phyloP scores from a whole-genome alignment of 164 flowering plant genomes.

The Tinospora cordifolia region DNA sequence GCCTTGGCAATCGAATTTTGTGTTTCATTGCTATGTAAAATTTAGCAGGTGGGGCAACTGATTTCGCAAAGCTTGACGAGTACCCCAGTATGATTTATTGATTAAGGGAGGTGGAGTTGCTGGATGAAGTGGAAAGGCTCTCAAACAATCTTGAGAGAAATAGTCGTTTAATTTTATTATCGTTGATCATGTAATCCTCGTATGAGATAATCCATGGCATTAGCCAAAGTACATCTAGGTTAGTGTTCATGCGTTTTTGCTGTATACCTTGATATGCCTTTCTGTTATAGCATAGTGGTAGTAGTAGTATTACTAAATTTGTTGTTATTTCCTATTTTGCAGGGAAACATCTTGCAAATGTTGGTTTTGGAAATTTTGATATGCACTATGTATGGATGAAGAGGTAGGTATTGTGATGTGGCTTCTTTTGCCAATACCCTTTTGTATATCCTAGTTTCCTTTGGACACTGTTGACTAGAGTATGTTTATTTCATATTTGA shows the following conservation, averaged over 20 bases:
- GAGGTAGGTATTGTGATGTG: slow-evolving; percentile 3
- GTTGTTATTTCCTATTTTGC: slow-evolving; percentile 6
- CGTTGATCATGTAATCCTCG: slow-evolving; percentile 24
- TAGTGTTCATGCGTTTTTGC: not conserved
- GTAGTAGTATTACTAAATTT: not conserved
- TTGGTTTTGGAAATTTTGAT: slow-evolving; percentile 23
- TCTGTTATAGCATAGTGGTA: no score
- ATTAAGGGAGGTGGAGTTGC: slow-evolving; percentile 16
- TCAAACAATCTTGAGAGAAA: slow-evolving; percentile 23
- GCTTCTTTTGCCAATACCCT: not conserved
- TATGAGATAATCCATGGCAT: slow-evolving; percentile 29
- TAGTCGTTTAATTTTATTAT: slow-evolving; percentile 20
- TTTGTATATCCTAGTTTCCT: not conserved
- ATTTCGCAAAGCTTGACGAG: slow-evolving; percentile 29
- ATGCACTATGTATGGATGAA: slow-evolving; percentile 16
- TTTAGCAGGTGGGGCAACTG: slow-evolving; percentile 29
- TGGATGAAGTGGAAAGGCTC: slow-evolving; percentile 26
- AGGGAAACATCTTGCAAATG: slow-evolving; percentile 33
- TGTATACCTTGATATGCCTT: not conserved
- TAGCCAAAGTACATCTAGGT: not conserved
- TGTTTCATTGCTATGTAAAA: slow-evolving; percentile 10
- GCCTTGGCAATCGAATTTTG: not conserved
- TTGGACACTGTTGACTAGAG: not conserved
- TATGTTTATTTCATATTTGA: not conserved
- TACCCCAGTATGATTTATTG: slow-evolving; percentile 26